Evolutionary conservation across 345 rosid genomes (phyloP), one percentile per base, ranked within the genome.

Genomic region (Arabidopsis arenosa): DNA sequence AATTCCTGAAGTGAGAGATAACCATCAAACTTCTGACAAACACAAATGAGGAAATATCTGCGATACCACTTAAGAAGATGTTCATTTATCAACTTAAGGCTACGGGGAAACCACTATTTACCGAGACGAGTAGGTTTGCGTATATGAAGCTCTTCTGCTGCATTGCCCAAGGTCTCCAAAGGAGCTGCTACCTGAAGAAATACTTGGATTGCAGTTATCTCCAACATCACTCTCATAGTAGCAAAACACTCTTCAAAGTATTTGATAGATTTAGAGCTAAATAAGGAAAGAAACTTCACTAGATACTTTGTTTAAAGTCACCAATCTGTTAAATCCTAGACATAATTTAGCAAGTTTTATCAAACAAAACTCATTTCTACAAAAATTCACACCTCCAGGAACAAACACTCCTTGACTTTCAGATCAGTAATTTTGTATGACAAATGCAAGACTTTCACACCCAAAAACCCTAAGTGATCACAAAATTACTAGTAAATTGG

Each of bases 91-190:
- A 55, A 11, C 9, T 49, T 15, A 39, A 62, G 26, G 53, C 18
- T 57, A 51, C 36, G 49, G 28, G 66, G 45, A 58, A 58, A 64
- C 12, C 47, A 58, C 21, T 48, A 30, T 13, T 57, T 73, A 79
- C 97, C 98, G 13, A 94, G 86, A 73, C 76, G 83, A 78, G 97
- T 92, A 57, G 88, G 90, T 77, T 92, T 92, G 83, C 85, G 91
- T 86, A 92, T 84, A 60, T 78, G 87, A 87, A 92, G 77, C 78
- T 86, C 80, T 3, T 93, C 87, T 33, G 97, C 98, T 64, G 90
- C 90, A 76, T 73, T 83, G 43, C 96, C 95, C 51, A 92, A 66
- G 26, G 81, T 82, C 79, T 86, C 85, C 78, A 68, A 57, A 39
- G 98, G 85, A 59, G 96, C 95, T 10, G 88, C 89, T 71, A 92